phyloP scores from a whole-genome alignment of 768 basidiomycete species.

The Rhizopogon roseolus region DNA sequence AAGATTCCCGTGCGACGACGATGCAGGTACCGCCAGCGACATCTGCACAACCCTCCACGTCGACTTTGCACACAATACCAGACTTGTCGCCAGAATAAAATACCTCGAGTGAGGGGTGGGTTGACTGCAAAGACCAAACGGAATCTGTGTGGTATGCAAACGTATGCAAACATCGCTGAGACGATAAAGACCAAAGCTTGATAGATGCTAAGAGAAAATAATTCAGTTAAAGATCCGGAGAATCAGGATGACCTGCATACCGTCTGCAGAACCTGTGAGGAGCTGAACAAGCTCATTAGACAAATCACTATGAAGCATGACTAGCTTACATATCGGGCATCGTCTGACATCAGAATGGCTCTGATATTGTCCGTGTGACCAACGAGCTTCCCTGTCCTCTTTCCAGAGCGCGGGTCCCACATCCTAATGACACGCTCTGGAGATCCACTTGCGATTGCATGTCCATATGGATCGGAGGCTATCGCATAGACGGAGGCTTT shows the following conservation, averaged over 20 bases:
- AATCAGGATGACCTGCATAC: slow-evolving; percentile 15
- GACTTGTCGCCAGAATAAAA: slow-evolving; percentile 96
- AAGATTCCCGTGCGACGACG: slow-evolving; percentile 68
- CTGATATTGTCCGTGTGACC: slow-evolving; percentile 98
- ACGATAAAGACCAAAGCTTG: slow-evolving; percentile 90
- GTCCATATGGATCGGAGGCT: slow-evolving; percentile 74
- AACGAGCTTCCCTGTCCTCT: slow-evolving; percentile 78
- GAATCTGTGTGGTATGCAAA: slow-evolving; percentile 94
- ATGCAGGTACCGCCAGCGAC: slow-evolving; percentile 88
- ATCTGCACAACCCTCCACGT: slow-evolving; percentile 77
- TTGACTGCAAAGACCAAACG: slow-evolving; percentile 89
- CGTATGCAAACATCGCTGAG: slow-evolving; percentile 90
- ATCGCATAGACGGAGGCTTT: slow-evolving; percentile 79
- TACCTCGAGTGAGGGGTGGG: slow-evolving; percentile 77
- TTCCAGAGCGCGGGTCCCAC: slow-evolving; percentile 91
- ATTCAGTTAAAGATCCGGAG: slow-evolving; percentile 7
- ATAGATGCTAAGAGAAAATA: slow-evolving; percentile 50
- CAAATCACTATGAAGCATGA: neutral
- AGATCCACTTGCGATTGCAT: slow-evolving; percentile 80
- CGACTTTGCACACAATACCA: slow-evolving; percentile 88
- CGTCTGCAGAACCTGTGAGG: slow-evolving; percentile 83
- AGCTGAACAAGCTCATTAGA: slow-evolving; percentile 36
- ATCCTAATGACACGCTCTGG: slow-evolving; percentile 87
- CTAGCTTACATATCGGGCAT: slow-evolving; percentile 80
- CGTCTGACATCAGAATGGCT: slow-evolving; percentile 83